Conservation (phyloP, 2,329 filamentous ascomycete genomes). For the Arthrinium puccinioides region DNA sequence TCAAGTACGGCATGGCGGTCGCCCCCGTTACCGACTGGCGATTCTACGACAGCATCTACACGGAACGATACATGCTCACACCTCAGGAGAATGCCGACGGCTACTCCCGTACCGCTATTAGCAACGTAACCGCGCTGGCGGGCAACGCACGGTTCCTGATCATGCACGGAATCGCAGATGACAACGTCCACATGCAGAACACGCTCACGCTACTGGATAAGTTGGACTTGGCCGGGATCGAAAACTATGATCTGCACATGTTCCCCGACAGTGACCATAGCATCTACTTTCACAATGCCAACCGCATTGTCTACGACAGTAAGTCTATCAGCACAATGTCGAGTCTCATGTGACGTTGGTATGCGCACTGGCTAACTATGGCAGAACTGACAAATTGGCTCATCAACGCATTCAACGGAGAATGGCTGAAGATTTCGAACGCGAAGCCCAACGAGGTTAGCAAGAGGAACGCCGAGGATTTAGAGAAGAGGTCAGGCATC, state of each 20-base stretch:
- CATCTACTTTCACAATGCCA: constrained; percentile 92
- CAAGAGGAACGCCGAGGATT: constrained; percentile 10
- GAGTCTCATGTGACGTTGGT: neutral
- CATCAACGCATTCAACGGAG: constrained; percentile 94
- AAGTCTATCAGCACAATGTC: constrained; percentile 38
- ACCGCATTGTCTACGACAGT: constrained; percentile 89
- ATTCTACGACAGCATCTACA: constrained; percentile 91
- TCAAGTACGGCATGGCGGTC: constrained; percentile 95
- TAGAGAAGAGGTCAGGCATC: constrained; percentile 11
- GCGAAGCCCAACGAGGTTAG: constrained; percentile 34
- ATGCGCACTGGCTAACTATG: constrained; percentile 29
- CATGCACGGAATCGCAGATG: constrained; percentile 94
- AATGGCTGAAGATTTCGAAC: constrained; percentile 63
- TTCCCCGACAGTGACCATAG: constrained; percentile 95
- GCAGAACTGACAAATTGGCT: constrained; percentile 81
- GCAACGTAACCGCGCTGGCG: constrained; percentile 64
- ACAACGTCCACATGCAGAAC: constrained; percentile 97
- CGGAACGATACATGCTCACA: constrained; percentile 94
- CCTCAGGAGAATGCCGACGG: constrained; percentile 74
- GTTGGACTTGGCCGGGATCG: constrained; percentile 70
- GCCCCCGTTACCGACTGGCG: constrained; percentile 98
- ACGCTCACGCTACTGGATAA: constrained; percentile 81
- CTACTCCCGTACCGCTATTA: constrained; percentile 69
- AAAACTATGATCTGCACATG: constrained; percentile 95
- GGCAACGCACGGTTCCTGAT: constrained; percentile 81